Percentiles rank a stretch among this genome's conserved stretches.
Evolutionary conservation across 106 monocot genomes (phyloP).

Genomic region (Vanilla planifolia): DNA sequence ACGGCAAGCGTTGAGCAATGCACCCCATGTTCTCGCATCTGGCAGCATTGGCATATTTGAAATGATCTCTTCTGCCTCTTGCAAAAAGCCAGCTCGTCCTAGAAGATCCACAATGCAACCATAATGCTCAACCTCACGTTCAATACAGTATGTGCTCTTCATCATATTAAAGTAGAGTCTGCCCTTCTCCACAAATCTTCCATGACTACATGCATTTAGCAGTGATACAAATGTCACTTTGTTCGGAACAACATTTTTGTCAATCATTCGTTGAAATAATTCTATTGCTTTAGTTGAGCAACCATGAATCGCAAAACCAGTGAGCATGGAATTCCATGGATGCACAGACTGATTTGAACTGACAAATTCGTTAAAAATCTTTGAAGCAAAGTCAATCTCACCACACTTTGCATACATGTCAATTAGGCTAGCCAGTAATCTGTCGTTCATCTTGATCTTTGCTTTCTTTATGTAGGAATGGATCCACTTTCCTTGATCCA

Average conservation of each 20-base stretch:
- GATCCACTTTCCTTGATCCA: conserved; percentile 56
- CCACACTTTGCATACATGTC: conserved; percentile 69
- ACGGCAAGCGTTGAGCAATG: conserved; percentile 34
- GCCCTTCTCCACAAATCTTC: conserved; percentile 36
- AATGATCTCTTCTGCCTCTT: conserved; percentile 37
- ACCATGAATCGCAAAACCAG: conserved; percentile 50
- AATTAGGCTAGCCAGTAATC: conserved; percentile 37
- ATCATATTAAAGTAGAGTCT: conserved; percentile 36
- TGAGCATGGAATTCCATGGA: conserved; percentile 49
- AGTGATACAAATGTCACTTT: conserved; percentile 51
- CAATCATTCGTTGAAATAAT: conserved; percentile 34
- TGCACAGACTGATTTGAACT: conserved; percentile 5
- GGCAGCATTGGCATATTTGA: conserved; percentile 34
- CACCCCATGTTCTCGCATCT: conserved; percentile 31
- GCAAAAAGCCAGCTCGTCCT: conserved; percentile 39
- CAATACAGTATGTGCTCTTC: conserved; percentile 21
- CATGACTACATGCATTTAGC: conserved; percentile 52
- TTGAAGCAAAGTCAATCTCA: conserved; percentile 18
- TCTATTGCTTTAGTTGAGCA: conserved; percentile 17
- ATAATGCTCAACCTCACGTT: conserved; percentile 53
- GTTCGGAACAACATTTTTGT: conserved; percentile 16
- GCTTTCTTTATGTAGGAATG: conserved; percentile 36
- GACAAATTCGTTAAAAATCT: conserved; percentile 12
- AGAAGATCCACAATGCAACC: conserved; percentile 61
- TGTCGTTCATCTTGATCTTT: conserved; percentile 30